These are phyloP conservation scores for Penicillium olsonii DNA, from an alignment of 2,329 filamentous ascomycete species.

Conservation along the genomic window DNA sequence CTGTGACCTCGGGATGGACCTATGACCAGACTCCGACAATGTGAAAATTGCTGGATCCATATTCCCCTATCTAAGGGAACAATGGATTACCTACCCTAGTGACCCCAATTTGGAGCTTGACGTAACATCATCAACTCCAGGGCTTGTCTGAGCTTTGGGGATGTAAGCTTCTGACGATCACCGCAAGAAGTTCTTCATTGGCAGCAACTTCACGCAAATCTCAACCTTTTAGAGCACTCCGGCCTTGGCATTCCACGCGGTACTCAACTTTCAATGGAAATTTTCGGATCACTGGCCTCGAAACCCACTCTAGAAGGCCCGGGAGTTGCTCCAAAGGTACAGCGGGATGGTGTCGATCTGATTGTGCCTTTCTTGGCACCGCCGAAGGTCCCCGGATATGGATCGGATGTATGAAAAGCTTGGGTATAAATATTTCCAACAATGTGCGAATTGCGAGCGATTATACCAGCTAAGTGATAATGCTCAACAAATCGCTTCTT, in stretches of 20 bases:
- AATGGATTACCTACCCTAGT: no score
- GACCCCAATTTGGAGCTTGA: neutral
- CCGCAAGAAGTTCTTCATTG: neutral
- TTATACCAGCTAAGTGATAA: neutral
- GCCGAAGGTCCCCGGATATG: constrained; percentile 4
- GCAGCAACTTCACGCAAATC: constrained; percentile 1
- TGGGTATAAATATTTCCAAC: neutral
- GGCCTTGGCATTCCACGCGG: constrained; percentile 7
- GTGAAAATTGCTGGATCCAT: no score
- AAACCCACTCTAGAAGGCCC: neutral
- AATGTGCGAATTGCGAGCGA: neutral
- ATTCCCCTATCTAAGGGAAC: no score
- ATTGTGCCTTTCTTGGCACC: constrained; percentile 5
- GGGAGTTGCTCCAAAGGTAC: neutral
- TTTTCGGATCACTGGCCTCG: neutral
- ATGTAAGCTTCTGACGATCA: neutral
- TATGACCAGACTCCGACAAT: no score
- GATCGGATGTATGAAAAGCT: neutral
- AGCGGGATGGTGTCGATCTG: constrained; percentile 1
- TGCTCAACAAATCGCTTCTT: constrained; percentile 3
- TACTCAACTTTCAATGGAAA: neutral
- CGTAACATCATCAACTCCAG: neutral
- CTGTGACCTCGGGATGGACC: no score
- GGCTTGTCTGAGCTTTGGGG: neutral
- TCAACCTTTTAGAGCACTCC: neutral